Evolutionary conservation across 1,284 basidiomycete species (phyloP).

Genomic region (Exsudoporus floridanus): DNA sequence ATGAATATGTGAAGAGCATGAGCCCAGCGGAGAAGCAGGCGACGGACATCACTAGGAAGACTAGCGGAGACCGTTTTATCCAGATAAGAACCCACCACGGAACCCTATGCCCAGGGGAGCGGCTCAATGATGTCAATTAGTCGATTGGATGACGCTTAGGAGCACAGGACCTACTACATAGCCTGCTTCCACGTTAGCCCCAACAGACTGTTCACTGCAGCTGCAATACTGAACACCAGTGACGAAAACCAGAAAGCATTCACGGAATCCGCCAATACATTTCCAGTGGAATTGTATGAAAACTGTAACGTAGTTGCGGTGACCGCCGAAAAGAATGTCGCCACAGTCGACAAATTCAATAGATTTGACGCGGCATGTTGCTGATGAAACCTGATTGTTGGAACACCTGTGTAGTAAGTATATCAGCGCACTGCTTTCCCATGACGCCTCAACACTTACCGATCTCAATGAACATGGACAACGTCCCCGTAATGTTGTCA

Average conservation of each 20-base stretch:
- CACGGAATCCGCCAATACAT: constrained; percentile 41
- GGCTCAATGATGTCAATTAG: constrained; percentile 41
- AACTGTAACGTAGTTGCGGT: constrained; percentile 57
- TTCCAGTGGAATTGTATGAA: constrained; percentile 38
- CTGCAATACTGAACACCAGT: constrained; percentile 59
- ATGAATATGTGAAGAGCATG: constrained; percentile 53
- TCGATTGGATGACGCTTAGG: constrained; percentile 4
- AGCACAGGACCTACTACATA: constrained; percentile 50
- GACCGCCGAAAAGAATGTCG: constrained; percentile 62
- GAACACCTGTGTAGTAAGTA: constrained; percentile 46
- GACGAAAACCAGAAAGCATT: constrained; percentile 65
- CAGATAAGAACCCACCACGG: constrained; percentile 55
- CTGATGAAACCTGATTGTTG: constrained; percentile 60
- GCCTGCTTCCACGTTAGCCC: constrained; percentile 61
- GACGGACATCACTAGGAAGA: constrained; percentile 59
- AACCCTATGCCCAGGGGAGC: constrained; percentile 55
- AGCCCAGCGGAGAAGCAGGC: constrained; percentile 57
- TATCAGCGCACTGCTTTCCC: constrained; percentile 24
- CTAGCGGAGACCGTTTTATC: constrained; percentile 57
- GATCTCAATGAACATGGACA: constrained; percentile 55
- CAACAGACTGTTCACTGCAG: constrained; percentile 58
- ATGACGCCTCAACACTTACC: constrained; percentile 38
- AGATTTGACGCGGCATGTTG: constrained; percentile 53
- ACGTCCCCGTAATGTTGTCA: constrained; percentile 50
- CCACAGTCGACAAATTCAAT: constrained; percentile 55